Base-by-base conservation (phyloP, 2,329 filamentous ascomycete species). In the Pseudogymnoascus sp. region DNA sequence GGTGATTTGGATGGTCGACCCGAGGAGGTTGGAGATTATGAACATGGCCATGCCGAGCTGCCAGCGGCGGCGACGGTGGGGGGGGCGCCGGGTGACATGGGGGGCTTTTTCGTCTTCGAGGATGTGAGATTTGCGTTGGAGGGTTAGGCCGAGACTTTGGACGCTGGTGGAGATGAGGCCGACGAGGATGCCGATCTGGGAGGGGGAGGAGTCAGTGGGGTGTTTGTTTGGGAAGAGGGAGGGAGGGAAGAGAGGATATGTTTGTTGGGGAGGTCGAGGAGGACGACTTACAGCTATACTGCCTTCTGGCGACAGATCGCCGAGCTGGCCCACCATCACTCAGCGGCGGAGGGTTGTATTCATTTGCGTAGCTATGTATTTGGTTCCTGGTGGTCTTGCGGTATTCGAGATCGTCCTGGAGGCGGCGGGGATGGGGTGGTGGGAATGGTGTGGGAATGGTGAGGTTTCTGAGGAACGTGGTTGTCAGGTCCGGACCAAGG, bases 1-100 rank as follows among this genome's bases (percentile, higher is more conserved):
- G 31, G 95, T 97, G 74, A 99, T 97, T 77, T 99, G 95, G 64
- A 99, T 95, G 38, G 91, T 93, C 77, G 93, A 97, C 65, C 95
- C 95, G 63, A 97, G 82, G 63, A 99, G 82, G 74, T 99, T 99
- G 66, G 95, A 91, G 68, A 96, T 81, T 68, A 99, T 86, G 77
- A 99, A 99, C 86, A 99, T 95, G 73, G 87, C 86, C 93, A 99
- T 97, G 64, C 95, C 95, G 66, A 96, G 80, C 83, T 97, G 95
- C 95, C 95, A 99, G 82, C 92, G 84, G 71, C 93, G 85, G 72
- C 95, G 85, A 72, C 89, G 88, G 77, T 97, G 96, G 4, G 95
- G 91, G 50, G 95, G 93, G 66, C 93, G 83, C 69, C 90, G 87
- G 65, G 87, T 80, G 76, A 95, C 86, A 74, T 91, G 88, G 6